A percentile compares a stretch with the other conserved stretches of the same genome.
Conservation (phyloP, 2,329 filamentous ascomycete genomes). For the Zasmidium angulare region DNA sequence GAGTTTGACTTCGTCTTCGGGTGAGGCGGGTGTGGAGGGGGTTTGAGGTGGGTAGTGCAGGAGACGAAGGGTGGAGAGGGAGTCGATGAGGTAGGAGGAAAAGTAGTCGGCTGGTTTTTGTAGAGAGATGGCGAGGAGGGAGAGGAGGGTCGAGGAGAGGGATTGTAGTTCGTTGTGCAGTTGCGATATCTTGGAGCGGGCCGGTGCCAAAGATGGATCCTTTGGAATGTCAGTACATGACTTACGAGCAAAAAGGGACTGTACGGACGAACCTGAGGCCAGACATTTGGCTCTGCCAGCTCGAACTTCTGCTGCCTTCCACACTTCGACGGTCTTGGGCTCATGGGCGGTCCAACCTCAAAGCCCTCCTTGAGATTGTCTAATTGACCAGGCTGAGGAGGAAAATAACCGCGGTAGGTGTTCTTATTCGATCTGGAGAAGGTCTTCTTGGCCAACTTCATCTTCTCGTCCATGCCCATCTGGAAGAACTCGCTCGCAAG, state of each 20-base stretch:
- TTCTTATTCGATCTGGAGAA: slow-evolving; percentile 42
- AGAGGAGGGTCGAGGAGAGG: slow-evolving; percentile 32
- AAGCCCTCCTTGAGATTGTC: slow-evolving; percentile 51
- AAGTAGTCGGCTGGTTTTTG: slow-evolving; percentile 43
- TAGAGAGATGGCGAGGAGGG: slow-evolving; percentile 29
- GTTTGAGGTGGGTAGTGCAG: slow-evolving; percentile 32
- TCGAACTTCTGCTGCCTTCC: slow-evolving; percentile 30
- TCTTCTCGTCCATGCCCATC: slow-evolving; percentile 16
- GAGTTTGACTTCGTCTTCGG: slow-evolving; percentile 23
- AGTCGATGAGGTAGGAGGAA: slow-evolving; percentile 40
- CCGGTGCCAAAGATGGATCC: slow-evolving; percentile 30
- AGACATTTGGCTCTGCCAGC: slow-evolving; percentile 44
- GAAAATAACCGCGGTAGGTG: slow-evolving; percentile 51
- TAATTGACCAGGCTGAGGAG: slow-evolving; percentile 40
- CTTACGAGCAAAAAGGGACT: not conserved
- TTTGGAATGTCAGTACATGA: slow-evolving; percentile 32
- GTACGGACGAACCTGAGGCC: slow-evolving; percentile 34
- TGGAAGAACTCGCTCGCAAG: slow-evolving; percentile 35
- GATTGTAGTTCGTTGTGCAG: slow-evolving; percentile 32
- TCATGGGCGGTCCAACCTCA: slow-evolving; percentile 41
- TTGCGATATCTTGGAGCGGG: slow-evolving; percentile 23
- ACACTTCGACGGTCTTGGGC: slow-evolving; percentile 5
- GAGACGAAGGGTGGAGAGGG: slow-evolving; percentile 43
- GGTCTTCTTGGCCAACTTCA: slow-evolving; percentile 42
- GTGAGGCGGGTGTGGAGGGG: not conserved